Evolutionary conservation across 441 rosid species (phyloP).

Genomic region (Cnidoscolus chayamansa): DNA sequence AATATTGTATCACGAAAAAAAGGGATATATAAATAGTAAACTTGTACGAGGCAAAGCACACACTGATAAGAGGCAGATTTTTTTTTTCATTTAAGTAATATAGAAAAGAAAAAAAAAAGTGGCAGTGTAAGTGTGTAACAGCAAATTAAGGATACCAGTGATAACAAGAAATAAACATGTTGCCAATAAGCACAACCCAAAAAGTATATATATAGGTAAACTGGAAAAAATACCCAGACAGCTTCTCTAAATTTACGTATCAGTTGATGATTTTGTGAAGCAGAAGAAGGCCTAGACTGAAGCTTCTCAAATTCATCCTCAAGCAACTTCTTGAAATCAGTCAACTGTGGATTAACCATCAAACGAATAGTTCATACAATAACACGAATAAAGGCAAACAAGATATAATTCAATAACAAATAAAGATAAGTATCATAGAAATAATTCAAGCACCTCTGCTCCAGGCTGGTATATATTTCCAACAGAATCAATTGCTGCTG

Average conservation of each 20-base stretch:
- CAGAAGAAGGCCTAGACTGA: slow-evolving; percentile 43
- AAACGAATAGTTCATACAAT: slow-evolving; percentile 13
- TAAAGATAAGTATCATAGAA: neutral
- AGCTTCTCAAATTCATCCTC: slow-evolving; percentile 52
- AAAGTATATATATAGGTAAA: slow-evolving; percentile 1
- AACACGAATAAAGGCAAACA: neutral
- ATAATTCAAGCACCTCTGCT: slow-evolving; percentile 43
- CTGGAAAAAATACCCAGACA: slow-evolving; percentile 60
- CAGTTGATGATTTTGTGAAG: slow-evolving; percentile 42
- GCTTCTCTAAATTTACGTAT: slow-evolving; percentile 76
- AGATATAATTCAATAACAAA: slow-evolving; percentile 2
- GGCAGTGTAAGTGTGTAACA: neutral
- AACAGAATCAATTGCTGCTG: slow-evolving; percentile 58
- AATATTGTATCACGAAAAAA: neutral
- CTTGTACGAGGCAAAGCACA: neutral
- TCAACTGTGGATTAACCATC: slow-evolving; percentile 46
- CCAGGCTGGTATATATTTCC: slow-evolving; percentile 58
- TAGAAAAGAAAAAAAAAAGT: neutral
- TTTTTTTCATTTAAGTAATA: neutral
- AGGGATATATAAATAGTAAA: neutral
- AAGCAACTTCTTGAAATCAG: slow-evolving; percentile 70
- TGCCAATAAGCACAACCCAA: neutral
- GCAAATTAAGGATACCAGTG: neutral
- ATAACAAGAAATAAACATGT: neutral
- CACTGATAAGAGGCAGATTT: neutral